phyloP scores from a whole-genome alignment of 2,329 filamentous ascomycete species.

The Dryadomyces quercivorus region DNA sequence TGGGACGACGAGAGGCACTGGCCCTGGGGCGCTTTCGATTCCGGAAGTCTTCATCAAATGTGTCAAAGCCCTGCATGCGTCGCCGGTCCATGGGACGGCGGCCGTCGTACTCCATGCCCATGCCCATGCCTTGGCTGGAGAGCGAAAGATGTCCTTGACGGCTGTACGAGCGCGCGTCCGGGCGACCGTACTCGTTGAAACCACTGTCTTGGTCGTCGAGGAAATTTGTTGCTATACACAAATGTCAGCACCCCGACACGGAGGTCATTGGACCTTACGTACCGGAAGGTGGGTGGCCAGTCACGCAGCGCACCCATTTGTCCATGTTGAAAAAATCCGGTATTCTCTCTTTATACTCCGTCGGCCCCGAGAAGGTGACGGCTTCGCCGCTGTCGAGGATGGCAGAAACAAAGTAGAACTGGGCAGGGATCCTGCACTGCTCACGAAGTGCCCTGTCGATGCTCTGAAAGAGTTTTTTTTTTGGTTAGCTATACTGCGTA shows the following conservation, averaged over 20 bases:
- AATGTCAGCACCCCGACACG: too few species aligned
- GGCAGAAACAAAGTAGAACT: slow-evolving; percentile 39
- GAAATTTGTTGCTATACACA: neutral
- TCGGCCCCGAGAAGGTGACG: slow-evolving; percentile 33
- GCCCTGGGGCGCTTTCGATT: slow-evolving; percentile 25
- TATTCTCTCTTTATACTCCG: slow-evolving; percentile 25
- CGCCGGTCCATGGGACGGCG: slow-evolving; percentile 15
- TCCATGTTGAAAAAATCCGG: slow-evolving; percentile 33
- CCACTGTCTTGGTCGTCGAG: neutral
- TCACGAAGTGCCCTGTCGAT: slow-evolving; percentile 39
- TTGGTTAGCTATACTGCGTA: slow-evolving; percentile 1
- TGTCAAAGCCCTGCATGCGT: slow-evolving; percentile 11
- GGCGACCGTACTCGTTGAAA: neutral
- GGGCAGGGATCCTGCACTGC: slow-evolving; percentile 37
- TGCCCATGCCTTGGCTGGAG: neutral
- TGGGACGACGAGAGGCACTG: slow-evolving; percentile 20
- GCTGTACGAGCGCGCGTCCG: neutral
- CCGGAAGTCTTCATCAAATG: slow-evolving; percentile 20
- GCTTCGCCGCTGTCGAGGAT: slow-evolving; percentile 34
- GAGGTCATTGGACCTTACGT: slow-evolving; percentile 8
- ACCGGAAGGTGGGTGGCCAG: slow-evolving; percentile 25
- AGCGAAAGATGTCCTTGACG: neutral
- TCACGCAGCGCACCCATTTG: slow-evolving; percentile 24
- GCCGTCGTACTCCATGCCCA: slow-evolving; percentile 11
- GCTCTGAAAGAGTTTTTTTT: slow-evolving; percentile 5